These are phyloP conservation scores for Fusarium mundagurra DNA, from an alignment of 2,329 filamentous ascomycete genomes.

Conservation along the genomic window DNA sequence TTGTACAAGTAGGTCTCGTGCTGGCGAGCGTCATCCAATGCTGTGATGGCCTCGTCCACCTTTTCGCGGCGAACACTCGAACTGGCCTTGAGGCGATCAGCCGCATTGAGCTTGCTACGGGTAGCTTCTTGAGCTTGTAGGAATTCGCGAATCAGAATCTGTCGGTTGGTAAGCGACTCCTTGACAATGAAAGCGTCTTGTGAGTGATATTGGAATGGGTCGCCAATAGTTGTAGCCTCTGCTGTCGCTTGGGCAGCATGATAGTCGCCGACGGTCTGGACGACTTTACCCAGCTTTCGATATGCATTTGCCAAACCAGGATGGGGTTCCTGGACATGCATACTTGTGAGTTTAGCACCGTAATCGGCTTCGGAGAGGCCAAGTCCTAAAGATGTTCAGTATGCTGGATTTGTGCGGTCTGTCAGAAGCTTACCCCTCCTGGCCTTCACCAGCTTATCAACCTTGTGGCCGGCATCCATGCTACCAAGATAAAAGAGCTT, in stretches of 20 bases:
- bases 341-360: slow-evolving; percentile 85
- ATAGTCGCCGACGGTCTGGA: slow-evolving; percentile 93
- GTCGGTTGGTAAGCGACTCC: slow-evolving; percentile 95
- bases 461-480: slow-evolving; percentile 97
- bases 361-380: slow-evolving; percentile 93
- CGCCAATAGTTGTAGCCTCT: slow-evolving; percentile 92
- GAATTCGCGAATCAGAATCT: slow-evolving; percentile 93
- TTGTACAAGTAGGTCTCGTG: slow-evolving; percentile 83
- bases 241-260: slow-evolving; percentile 97
- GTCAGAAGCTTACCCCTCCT: slow-evolving; percentile 74
- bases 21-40: slow-evolving; percentile 86
- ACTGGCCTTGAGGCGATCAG: slow-evolving; percentile 87
- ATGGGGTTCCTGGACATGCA: slow-evolving; percentile 92
- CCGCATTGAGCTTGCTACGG: slow-evolving; percentile 82
- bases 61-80: slow-evolving; percentile 92
- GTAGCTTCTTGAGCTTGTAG: slow-evolving; percentile 89
- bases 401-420: background rate
- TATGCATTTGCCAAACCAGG: slow-evolving; percentile 88
- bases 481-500: slow-evolving; percentile 95
- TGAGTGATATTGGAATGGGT: slow-evolving; percentile 94
- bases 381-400: slow-evolving; percentile 69
- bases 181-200: slow-evolving; percentile 98
- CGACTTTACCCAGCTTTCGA: slow-evolving; percentile 91
- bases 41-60: slow-evolving; percentile 94
- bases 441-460: slow-evolving; percentile 92